A percentile compares a stretch with the other conserved stretches of the same genome.
Evolutionary conservation across 768 basidiomycete genomes (phyloP).

Genomic region (Sistotremastrum niveocremeum): DNA sequence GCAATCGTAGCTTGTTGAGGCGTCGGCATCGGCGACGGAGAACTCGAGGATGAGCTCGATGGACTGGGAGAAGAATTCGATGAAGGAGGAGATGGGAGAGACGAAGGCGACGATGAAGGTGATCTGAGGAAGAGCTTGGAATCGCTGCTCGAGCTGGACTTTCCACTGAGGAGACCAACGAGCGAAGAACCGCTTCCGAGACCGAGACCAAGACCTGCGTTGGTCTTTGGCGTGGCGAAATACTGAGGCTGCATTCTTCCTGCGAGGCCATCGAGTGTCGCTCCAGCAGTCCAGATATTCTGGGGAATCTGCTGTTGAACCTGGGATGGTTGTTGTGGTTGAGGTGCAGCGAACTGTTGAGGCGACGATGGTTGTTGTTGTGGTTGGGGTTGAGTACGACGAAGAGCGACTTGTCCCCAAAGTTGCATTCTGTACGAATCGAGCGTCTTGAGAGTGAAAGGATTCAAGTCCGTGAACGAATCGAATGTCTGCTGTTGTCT

Average conservation of each 20-base stretch:
- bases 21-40: constrained; percentile 15
- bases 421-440: constrained; percentile 86
- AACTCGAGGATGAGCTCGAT: constrained; percentile 10
- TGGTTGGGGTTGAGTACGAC: constrained; percentile 34
- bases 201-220: no score
- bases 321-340: background rate
- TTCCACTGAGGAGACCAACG: no score
- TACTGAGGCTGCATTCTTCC: constrained; percentile 25
- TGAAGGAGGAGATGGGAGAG: constrained; percentile 21
- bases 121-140: constrained; percentile 35
- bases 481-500: constrained; percentile 37
- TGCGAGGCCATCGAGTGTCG: constrained; percentile 24
- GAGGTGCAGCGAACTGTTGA: constrained; percentile 2
- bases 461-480: constrained; percentile 63
- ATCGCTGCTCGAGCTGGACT: background rate
- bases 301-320: background rate
- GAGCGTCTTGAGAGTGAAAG: constrained; percentile 77
- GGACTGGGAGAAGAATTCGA: constrained; percentile 30
- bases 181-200: no score
- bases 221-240: constrained; percentile 12
- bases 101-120: constrained; percentile 10
- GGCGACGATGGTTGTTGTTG: constrained; percentile 4
- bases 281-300: constrained; percentile 9
- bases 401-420: constrained; percentile 81
- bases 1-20: constrained; percentile 44